Evolutionary conservation across 495 filamentous ascomycete species (phyloP), one percentile per base, ranked within the genome.

Genomic region (Aspergillus cavernicola): DNA sequence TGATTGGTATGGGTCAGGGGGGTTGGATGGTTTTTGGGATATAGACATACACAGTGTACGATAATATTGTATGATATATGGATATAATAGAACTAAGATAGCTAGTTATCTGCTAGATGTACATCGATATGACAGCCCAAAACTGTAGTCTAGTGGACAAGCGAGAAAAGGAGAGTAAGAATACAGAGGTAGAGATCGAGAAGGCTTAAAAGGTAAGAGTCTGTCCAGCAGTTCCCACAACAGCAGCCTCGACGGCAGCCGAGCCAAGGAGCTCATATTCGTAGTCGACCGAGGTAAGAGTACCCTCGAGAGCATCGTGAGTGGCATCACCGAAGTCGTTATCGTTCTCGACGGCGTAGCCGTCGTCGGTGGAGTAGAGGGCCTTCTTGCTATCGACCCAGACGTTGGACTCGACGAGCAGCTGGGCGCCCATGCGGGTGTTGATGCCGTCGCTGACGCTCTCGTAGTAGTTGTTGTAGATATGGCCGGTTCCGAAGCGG

Each of bases 351-450:
- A 82, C 72, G 12, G 75, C 75, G 59, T 74, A 74, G 6, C 78
- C 75, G n/a, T 65, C 75, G 50, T 87, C 78, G n/a, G 70, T 73
- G 23, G 74, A 75, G 63, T 80, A 81, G 23, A 87, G 70, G 1
- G 75, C 65, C 43, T 46, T 46, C 28, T 35, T 46, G 57, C 80
- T 69, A 35, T 69, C 68, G 24, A 60, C 62, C 16, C 65, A 62
- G n/a, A 64, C 65, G 60, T 78, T 85, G 50, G 75, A 80, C 71
- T 87, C 74, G 35, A 85, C 78, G 12, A 86, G 68, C 2, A 85
- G 58, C 68, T 87, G 82, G 12, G 85, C 85, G 26, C 82, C 83
- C 46, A 81, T 65, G 35, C 85, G 80, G 15, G 82, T 80, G 71
- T 89, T 85, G 70, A 88, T 80, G 16, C 79, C 83, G 43, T 80